Evolutionary conservation across 2,329 filamentous ascomycete genomes (phyloP), one percentile per base, ranked within the genome.

Genomic region (Aspergillus intermedius): DNA sequence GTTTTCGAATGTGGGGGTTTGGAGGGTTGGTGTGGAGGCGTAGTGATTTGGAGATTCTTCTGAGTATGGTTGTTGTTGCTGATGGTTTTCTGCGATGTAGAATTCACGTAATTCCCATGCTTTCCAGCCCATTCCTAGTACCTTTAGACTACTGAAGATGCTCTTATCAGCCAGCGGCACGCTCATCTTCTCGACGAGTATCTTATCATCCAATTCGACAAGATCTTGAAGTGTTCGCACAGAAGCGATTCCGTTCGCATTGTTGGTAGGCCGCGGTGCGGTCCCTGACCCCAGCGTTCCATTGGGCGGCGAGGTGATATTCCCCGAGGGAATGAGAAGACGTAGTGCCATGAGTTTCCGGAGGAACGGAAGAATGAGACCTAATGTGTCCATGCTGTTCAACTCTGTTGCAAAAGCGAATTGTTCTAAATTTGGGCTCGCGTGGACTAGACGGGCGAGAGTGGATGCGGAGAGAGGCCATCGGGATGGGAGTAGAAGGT

Each of bases 401-500:
- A 67, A 54, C 9, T 74, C 67, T 13, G 77, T 68, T 6, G 77
- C 74, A 19, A 82, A 64, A 22, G 73, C 79, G 1, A 84, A 66
- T 55, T 84, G 80, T 51, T 82, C 79, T 12, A 84, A 66, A 46
- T 81, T 73, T 0, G 80, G 79, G 49, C 79, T 81, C 8, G 65
- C 65, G 44, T 76, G 74, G 28, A 80, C 75, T 5, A 83, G 64
- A 6, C 74, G 72, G 28, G 71, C 72, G 7, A 83, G 64, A 4
- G 76, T 68, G 1, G 69, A 61, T 2, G 72, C 67, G 13, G 73
- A 72, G 2, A 83, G 68, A 15, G 72, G 65, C 79, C 80, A 83
- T 40, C 74, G 69, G 30, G 80, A 74, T 2, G 74, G 73, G 4
- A 84, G 72, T 2, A 83, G 72, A 5, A 84, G 72, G 54, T 81